A percentile compares a stretch with the other conserved stretches of the same genome.
Evolutionary conservation across 306 rosid genomes (phyloP).

Genomic region (Pterocarpus santalinus): DNA sequence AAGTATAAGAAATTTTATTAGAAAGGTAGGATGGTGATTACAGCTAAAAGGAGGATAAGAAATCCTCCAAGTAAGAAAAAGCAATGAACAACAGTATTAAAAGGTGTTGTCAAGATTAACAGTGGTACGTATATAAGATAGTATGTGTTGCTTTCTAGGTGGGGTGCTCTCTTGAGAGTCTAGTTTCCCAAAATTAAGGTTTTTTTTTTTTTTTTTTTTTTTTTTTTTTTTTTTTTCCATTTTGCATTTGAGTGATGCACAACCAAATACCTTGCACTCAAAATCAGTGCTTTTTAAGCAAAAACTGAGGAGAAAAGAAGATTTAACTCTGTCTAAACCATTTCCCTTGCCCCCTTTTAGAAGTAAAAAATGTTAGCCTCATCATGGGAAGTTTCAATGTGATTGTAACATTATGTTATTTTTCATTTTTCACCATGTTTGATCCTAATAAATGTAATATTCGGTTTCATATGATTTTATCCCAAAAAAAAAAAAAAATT

Average conservation of each 20-base stretch:
- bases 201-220: neutral
- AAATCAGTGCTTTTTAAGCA: neutral
- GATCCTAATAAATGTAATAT: constrained; percentile 19
- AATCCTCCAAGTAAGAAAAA: neutral
- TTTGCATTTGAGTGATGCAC: neutral
- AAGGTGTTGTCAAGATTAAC: neutral
- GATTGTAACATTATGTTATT: neutral
- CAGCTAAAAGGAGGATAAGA: constrained; percentile 9
- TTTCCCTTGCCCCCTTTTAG: neutral
- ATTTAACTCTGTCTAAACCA: neutral
- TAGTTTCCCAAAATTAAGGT: neutral
- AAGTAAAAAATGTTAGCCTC: neutral
- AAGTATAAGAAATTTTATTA: neutral
- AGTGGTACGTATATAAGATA: constrained; percentile 5
- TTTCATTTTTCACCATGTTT: neutral
- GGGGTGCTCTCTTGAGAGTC: neutral
- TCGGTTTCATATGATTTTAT: neutral
- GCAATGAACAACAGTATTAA: neutral
- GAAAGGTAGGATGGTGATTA: neutral
- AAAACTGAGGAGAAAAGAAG: constrained; percentile 20
- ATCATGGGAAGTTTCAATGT: constrained; percentile 1
- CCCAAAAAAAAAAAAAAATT: too few relatives aligned
- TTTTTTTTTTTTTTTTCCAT: neutral
- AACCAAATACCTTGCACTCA: neutral
- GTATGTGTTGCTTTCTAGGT: neutral